Evolutionary conservation across 1,284 basidiomycete species (phyloP).

Genomic region (Anthracocystis walkeri): DNA sequence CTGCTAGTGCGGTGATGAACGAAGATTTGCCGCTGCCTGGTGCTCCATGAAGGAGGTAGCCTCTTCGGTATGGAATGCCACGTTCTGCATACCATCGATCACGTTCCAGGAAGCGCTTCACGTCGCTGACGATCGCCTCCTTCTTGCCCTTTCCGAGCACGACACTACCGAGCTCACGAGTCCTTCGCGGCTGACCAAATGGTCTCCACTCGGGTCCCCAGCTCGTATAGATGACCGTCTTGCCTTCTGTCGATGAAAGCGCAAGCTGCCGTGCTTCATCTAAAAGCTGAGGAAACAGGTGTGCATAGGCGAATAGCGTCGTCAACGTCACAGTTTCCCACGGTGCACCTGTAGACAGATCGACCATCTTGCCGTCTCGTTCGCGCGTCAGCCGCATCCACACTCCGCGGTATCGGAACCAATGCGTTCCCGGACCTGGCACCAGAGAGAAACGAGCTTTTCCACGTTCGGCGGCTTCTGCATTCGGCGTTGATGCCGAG

Average conservation of each 20-base stretch:
- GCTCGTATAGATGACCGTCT: constrained; percentile 94
- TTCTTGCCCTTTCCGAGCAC: constrained; percentile 84
- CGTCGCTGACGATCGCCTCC: constrained; percentile 82
- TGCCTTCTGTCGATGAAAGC: constrained; percentile 86
- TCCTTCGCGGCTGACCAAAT: constrained; percentile 90
- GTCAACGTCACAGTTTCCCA: constrained; percentile 98
- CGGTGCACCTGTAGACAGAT: constrained; percentile 88
- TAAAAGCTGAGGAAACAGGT: constrained; percentile 83
- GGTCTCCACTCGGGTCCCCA: constrained; percentile 97
- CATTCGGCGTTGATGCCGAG: constrained; percentile 40
- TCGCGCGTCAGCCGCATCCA: constrained; percentile 96
- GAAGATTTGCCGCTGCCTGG: constrained; percentile 98
- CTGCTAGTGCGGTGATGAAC: constrained; percentile 96
- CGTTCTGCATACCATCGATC: constrained; percentile 96
- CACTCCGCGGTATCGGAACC: constrained; percentile 86
- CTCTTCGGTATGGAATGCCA: constrained; percentile 96
- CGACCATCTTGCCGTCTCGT: constrained; percentile 80
- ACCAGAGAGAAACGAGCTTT: constrained; percentile 83
- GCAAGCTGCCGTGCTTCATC: constrained; percentile 89
- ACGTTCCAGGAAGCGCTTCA: constrained; percentile 83
- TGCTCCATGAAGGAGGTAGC: constrained; percentile 93
- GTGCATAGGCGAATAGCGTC: constrained; percentile 85
- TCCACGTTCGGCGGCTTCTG: constrained; percentile 50
- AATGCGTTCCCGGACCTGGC: constrained; percentile 94
- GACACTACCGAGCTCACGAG: constrained; percentile 90